Percentiles rank a stretch among this genome's conserved stretches.
These are phyloP conservation scores for Neophaeococcomyces mojaviensis DNA, from an alignment of 2,329 filamentous ascomycete genomes.

Conservation along the genomic window DNA sequence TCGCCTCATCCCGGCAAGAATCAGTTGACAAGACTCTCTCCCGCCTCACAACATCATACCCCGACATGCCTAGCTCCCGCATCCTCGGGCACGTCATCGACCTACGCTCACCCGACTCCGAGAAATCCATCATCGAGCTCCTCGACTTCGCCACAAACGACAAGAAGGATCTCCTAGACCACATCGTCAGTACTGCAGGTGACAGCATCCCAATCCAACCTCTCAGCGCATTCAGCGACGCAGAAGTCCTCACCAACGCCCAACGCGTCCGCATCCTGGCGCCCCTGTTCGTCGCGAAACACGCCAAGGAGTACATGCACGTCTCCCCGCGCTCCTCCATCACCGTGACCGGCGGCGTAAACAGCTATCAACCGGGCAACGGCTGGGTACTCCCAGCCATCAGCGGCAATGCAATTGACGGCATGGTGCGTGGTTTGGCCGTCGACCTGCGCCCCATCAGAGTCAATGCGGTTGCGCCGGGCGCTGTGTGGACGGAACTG, in stretches of 20 bases:
- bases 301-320: constrained; percentile 31
- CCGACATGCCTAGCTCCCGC: constrained; percentile 23
- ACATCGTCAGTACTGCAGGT: constrained; percentile 47
- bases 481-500: constrained; percentile 35
- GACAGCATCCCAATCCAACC: constrained; percentile 24
- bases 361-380: constrained; percentile 28
- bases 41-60: constrained; percentile 37
- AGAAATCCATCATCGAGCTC: constrained; percentile 36
- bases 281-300: constrained; percentile 34
- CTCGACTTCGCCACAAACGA: constrained; percentile 31
- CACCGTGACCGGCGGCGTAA: constrained; percentile 35
- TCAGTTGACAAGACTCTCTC: constrained; percentile 34
- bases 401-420: constrained; percentile 25
- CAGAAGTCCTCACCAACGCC: constrained; percentile 16
- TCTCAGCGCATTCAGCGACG: constrained; percentile 24
- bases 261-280: constrained; percentile 31
- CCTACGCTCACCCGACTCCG: constrained; percentile 38
- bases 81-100: constrained; percentile 39
- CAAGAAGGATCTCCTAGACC: constrained; percentile 35
- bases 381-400: constrained; percentile 28
- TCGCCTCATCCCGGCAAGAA: constrained; percentile 34
- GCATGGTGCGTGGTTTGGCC: constrained; percentile 31
- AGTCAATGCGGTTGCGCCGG: constrained; percentile 37
- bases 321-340: constrained; percentile 27
- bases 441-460: constrained; percentile 37